phyloP scores from a whole-genome alignment of 1,284 basidiomycete species.

The Cryptococcus sp. region DNA sequence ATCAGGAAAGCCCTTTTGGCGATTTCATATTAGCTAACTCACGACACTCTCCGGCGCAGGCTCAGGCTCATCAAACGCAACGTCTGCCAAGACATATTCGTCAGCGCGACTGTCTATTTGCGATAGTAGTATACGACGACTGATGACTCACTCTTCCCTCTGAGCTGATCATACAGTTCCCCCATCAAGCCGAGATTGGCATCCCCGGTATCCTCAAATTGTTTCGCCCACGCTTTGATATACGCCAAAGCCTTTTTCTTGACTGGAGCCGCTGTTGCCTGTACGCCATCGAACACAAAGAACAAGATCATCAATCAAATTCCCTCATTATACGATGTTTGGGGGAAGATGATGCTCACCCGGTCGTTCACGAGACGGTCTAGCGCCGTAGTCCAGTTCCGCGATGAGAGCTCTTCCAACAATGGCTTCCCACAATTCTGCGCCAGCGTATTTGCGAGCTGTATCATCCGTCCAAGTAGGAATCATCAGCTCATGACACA shows the following conservation, averaged over 20 bases:
- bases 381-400: constrained; percentile 85
- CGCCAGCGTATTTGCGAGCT: constrained; percentile 78
- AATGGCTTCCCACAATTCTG: constrained; percentile 87
- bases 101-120: neutral
- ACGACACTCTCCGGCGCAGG: constrained; percentile 48
- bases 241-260: constrained; percentile 71
- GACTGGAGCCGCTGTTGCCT: constrained; percentile 89
- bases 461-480: constrained; percentile 20
- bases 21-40: constrained; percentile 6
- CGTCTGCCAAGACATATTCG: constrained; percentile 26
- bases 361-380: constrained; percentile 85
- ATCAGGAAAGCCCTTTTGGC: constrained; percentile 32
- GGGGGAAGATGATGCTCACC: constrained; percentile 57
- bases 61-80: constrained; percentile 65
- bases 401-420: constrained; percentile 83
- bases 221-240: constrained; percentile 80
- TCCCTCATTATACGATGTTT: constrained; percentile 1
- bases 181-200: constrained; percentile 84
- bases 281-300: constrained; percentile 3
- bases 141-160: constrained; percentile 69
- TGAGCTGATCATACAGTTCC: constrained; percentile 80
- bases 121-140: neutral
- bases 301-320: neutral
- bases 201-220: constrained; percentile 69
- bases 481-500: neutral